Conservation (phyloP, 192 early-diverging fungal species). For the Podila epicladia region DNA sequence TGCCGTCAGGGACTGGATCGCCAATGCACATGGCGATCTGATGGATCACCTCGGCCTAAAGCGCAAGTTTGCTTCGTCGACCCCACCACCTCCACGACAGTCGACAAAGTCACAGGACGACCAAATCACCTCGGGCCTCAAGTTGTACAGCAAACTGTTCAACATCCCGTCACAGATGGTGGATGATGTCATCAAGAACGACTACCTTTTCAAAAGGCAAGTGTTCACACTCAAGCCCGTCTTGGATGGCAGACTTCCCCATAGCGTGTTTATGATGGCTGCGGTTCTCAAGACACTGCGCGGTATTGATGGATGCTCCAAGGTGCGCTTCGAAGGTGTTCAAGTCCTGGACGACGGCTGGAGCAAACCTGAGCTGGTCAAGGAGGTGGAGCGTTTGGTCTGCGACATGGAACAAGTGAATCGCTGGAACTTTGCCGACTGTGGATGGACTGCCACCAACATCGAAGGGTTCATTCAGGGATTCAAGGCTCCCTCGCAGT, state of each 20-base stretch:
- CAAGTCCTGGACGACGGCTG: constrained; percentile 30
- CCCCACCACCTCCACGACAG: not conserved
- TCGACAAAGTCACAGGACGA: constrained; percentile 3
- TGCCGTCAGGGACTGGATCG: not conserved
- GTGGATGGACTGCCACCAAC: constrained; percentile 30
- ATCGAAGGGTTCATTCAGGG: constrained; percentile 27
- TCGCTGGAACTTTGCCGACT: constrained; percentile 44
- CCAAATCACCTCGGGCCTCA: constrained; percentile 15
- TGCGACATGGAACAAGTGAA: constrained; percentile 40
- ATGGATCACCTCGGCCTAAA: constrained; percentile 17
- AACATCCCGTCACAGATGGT: constrained; percentile 5
- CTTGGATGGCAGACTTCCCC: not conserved
- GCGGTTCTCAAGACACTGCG: constrained; percentile 24
- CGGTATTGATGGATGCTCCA: constrained; percentile 28
- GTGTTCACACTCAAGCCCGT: constrained; percentile 24
- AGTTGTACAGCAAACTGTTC: constrained; percentile 26
- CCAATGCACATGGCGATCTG: constrained; percentile 15
- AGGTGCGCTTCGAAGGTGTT: constrained; percentile 32
- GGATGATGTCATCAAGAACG: constrained; percentile 7
- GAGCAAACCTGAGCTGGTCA: constrained; percentile 33
- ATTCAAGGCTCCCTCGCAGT: not conserved
- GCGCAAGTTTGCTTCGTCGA: constrained; percentile 7
- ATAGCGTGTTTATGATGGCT: constrained; percentile 3
- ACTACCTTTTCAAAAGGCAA: constrained; percentile 6
- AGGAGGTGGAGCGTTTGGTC: constrained; percentile 33